Evolutionary conservation across 352 stramenopile species (phyloP), one percentile per base, ranked within the genome.

Genomic region (Poterioochromonas sp.): DNA sequence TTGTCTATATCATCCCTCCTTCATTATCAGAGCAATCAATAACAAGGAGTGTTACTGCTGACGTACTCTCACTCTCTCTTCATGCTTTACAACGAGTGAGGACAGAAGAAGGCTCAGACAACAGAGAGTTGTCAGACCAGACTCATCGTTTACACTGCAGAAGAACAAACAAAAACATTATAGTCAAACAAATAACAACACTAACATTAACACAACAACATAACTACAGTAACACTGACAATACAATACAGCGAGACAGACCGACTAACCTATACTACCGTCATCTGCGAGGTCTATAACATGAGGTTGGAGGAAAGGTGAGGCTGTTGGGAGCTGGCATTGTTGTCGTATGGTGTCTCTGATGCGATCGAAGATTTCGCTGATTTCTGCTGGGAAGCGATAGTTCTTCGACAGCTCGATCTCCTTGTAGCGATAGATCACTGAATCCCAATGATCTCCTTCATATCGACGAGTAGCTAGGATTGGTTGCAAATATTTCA

Each of bases 371-470:
- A 53, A 20, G 8, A 53, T 20, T 20, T 53, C 44, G 20, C 8
- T 20, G 20, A 53, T 20, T 53, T 53, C 44, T 20, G 8, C 8
- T 20, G 44, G 20, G 8, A 8, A 20, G 8, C 44, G 44, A 53
- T 53, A 53, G 44, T 53, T 53, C 8, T 20, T 20, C 44, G 44
- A 53, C 18, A 65, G 26, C 11, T 71, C 62, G 3, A 71, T 29
- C 32, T 71, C 62, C 32, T 71, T 71, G 41, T 71, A 71, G 5
- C 26, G 34, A 47, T 1, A 43, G 8, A 71, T 71, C 2, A 71
- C 62, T 43, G 39, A 11, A 71, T 71, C 62, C 62, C 62, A 71
- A 29, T 71, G 62, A 71, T 71, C 41, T 11, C 62, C 62, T 71
- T 65, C 54, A 32, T 65, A 65, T 51, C 18, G 5, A 20, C 43